Conservation (phyloP, 345 rosid species). For the Euphorbia pulcherrima region DNA sequence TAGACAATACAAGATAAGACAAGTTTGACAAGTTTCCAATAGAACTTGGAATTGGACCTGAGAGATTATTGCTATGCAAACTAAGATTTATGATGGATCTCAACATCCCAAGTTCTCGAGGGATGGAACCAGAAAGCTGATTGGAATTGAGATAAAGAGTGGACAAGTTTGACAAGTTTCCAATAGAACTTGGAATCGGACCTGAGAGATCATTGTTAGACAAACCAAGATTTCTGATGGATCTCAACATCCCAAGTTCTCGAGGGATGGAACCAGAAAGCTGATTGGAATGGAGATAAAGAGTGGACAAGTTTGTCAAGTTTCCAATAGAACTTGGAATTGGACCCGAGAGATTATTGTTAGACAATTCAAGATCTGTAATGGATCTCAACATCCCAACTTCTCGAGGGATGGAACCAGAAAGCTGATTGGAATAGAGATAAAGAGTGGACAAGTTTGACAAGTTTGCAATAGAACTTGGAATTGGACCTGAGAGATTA, state of each 20-base stretch:
- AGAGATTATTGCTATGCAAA: too few relatives aligned
- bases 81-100: too few relatives aligned
- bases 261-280: not conserved
- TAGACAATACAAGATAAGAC: too few relatives aligned
- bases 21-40: too few relatives aligned
- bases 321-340: not conserved
- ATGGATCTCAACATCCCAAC: not conserved
- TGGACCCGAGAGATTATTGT: not conserved
- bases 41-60: too few relatives aligned
- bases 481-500: not conserved
- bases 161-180: too few relatives aligned
- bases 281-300: not conserved
- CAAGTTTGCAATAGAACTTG: not conserved
- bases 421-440: not conserved
- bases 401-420: not conserved
- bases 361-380: not conserved
- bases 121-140: too few relatives aligned
- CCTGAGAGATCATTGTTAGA: too few relatives aligned
- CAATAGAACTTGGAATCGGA: too few relatives aligned
- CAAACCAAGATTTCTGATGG: not conserved
- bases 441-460: not conserved
- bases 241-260: not conserved
- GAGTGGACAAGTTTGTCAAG: not conserved
- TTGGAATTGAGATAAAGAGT: too few relatives aligned
- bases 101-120: too few relatives aligned